These are phyloP conservation scores for Amauroascus niger DNA, from an alignment of 2,329 filamentous ascomycete genomes.

Conservation along the genomic window DNA sequence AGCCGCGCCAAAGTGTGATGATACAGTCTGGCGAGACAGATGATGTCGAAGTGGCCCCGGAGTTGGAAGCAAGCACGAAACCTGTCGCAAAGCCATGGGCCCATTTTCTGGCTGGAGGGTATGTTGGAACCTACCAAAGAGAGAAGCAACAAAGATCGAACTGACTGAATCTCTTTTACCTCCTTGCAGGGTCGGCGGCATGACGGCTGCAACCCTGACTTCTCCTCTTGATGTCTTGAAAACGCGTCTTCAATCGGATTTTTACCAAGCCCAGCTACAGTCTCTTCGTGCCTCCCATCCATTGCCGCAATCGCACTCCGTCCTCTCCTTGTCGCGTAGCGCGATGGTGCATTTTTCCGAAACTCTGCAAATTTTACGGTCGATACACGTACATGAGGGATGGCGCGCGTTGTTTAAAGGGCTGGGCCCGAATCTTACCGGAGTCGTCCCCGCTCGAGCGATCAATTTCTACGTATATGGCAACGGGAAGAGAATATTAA, in stretches of 20 bases:
- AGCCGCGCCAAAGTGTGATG: conserved; percentile 16
- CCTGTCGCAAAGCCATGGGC: conserved; percentile 64
- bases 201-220: conserved; percentile 86
- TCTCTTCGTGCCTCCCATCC: conserved; percentile 13
- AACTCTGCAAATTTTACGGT: conserved; percentile 73
- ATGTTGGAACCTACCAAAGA: conserved; percentile 29
- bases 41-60: conserved; percentile 26
- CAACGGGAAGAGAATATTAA: conserved; percentile 76
- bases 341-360: conserved; percentile 68
- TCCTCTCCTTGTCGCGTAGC: conserved; percentile 56
- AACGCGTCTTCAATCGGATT: conserved; percentile 85
- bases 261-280: conserved; percentile 72
- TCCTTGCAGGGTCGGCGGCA: conserved; percentile 62
- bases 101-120: conserved; percentile 87
- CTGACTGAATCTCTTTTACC: conserved; percentile 10
- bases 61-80: conserved; percentile 7
- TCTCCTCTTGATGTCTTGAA: conserved; percentile 90
- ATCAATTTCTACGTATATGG: conserved; percentile 95
- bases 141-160: background rate
- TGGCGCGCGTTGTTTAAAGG: conserved; percentile 87
- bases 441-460: conserved; percentile 76
- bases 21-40: conserved; percentile 33
- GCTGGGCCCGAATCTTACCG: conserved; percentile 77
- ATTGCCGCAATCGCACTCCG: conserved; percentile 30
- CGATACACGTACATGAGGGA: conserved; percentile 72